Evolutionary conservation across 2,329 filamentous ascomycete species (phyloP).

Genomic region (Epicoccum sorghinum): DNA sequence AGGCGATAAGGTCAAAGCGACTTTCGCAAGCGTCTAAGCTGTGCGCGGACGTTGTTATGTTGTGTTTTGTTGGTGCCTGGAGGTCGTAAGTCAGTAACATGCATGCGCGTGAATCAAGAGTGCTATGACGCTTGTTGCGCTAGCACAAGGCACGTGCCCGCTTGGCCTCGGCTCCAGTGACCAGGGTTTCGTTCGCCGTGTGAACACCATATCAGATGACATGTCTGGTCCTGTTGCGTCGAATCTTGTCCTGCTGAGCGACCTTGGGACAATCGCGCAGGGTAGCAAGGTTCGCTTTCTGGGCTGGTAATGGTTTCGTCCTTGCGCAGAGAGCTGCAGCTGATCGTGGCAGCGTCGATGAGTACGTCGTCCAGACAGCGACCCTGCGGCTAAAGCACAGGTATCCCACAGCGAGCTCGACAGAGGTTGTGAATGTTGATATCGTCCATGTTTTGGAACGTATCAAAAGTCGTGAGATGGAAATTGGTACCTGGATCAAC

Average conservation of each 20-base stretch:
- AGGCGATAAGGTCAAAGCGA: background rate
- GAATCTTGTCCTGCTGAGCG: conserved; percentile 55
- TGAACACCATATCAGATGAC: conserved; percentile 16
- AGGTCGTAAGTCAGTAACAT: conserved; percentile 18
- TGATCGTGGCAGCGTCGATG: conserved; percentile 58
- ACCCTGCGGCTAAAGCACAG: conserved; percentile 72
- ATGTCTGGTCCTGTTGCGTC: conserved; percentile 62
- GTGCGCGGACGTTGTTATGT: conserved; percentile 14
- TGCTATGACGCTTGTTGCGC: conserved; percentile 17
- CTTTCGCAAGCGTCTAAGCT: conserved; percentile 2
- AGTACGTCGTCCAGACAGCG: conserved; percentile 64
- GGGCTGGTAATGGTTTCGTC: conserved; percentile 72
- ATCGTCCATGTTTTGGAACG: conserved; percentile 72
- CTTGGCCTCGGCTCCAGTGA: conserved; percentile 16
- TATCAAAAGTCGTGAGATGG: conserved; percentile 67
- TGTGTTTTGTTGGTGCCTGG: conserved; percentile 23
- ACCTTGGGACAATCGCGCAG: conserved; percentile 53
- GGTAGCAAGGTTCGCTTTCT: conserved; percentile 91
- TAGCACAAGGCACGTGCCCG: conserved; percentile 16
- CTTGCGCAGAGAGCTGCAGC: conserved; percentile 7
- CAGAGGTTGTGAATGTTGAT: conserved; percentile 66
- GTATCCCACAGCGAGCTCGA: conserved; percentile 54
- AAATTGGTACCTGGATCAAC: conserved; percentile 86
- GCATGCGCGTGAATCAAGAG: conserved; percentile 19
- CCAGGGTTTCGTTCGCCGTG: conserved; percentile 5